Percentiles rank a stretch among this genome's conserved stretches.
These are phyloP conservation scores for Zoysia matrella DNA, from an alignment of 202 grass and related monocot species.

Conservation along the genomic window DNA sequence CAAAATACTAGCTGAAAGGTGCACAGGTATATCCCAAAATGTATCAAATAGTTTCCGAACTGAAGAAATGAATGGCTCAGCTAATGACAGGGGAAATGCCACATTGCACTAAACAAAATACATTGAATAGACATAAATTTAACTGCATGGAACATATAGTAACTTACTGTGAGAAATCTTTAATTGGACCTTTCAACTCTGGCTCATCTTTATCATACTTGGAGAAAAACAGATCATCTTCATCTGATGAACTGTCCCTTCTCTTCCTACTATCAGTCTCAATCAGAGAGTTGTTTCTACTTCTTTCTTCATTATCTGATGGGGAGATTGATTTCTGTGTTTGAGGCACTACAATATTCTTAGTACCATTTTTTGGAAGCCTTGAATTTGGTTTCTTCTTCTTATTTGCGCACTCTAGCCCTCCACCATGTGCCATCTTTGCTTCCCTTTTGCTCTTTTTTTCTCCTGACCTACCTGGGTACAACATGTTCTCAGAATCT, in stretches of 20 bases:
- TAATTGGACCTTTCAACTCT: conserved; percentile 88
- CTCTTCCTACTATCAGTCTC: conserved; percentile 51
- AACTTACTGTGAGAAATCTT: conserved; percentile 83
- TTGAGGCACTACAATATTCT: conserved; percentile 39
- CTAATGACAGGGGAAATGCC: neutral
- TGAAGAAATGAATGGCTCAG: neutral
- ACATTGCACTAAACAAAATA: conserved; percentile 37
- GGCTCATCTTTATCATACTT: conserved; percentile 90
- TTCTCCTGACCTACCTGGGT: conserved; percentile 49
- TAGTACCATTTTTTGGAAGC: conserved; percentile 55
- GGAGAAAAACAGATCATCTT: conserved; percentile 79
- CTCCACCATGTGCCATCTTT: conserved; percentile 38
- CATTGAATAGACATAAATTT: conserved; percentile 27
- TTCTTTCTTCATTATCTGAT: conserved; percentile 53
- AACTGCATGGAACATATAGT: conserved; percentile 21
- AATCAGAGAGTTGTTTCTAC: conserved; percentile 60
- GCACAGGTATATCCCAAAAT: conserved; percentile 6
- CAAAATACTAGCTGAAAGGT: neutral
- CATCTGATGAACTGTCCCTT: conserved; percentile 73
- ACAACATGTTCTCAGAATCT: conserved; percentile 51
- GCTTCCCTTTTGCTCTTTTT: conserved; percentile 53
- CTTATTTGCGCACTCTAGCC: conserved; percentile 48
- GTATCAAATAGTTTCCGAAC: conserved; percentile 41
- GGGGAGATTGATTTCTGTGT: conserved; percentile 61
- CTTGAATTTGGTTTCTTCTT: conserved; percentile 40